Conservation (phyloP, 2,329 filamentous ascomycete genomes). For the Nemania diffusa region DNA sequence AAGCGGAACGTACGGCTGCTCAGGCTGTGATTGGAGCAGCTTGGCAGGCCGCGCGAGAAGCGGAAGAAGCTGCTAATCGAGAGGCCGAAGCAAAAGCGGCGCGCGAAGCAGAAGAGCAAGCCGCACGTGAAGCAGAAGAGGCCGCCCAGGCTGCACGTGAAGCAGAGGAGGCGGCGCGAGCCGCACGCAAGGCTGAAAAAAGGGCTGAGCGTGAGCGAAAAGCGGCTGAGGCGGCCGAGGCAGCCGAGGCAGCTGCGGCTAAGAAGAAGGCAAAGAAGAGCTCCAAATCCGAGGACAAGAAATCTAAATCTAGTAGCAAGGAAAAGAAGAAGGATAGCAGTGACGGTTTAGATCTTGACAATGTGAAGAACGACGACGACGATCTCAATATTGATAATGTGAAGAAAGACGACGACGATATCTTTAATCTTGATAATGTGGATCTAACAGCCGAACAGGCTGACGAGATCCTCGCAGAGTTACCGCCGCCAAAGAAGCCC, state of each 20-base stretch:
- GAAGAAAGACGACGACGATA: slow-evolving; percentile 42
- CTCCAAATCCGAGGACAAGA: slow-evolving; percentile 55
- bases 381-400: slow-evolving; percentile 42
- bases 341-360: too few relatives aligned
- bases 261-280: slow-evolving; percentile 51
- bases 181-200: slow-evolving; percentile 44
- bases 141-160: slow-evolving; percentile 42
- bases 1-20: slow-evolving; percentile 8
- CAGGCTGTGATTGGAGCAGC: background rate
- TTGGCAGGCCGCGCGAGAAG: slow-evolving; percentile 23
- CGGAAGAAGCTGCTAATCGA: slow-evolving; percentile 36
- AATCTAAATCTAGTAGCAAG: slow-evolving; percentile 49
- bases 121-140: slow-evolving; percentile 44
- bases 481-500: slow-evolving; percentile 42
- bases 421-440: slow-evolving; percentile 48
- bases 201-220: slow-evolving; percentile 43
- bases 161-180: slow-evolving; percentile 38
- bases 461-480: slow-evolving; percentile 45
- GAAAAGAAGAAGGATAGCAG: slow-evolving; percentile 42
- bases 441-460: slow-evolving; percentile 47
- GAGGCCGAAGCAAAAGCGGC: slow-evolving; percentile 35
- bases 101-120: slow-evolving; percentile 32
- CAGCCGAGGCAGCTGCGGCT: slow-evolving; percentile 47
- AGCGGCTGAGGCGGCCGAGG: slow-evolving; percentile 45
- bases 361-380: too few relatives aligned